Evolutionary conservation across 2,329 filamentous ascomycete genomes (phyloP).

Genomic region (Harringtonia lauricola): DNA sequence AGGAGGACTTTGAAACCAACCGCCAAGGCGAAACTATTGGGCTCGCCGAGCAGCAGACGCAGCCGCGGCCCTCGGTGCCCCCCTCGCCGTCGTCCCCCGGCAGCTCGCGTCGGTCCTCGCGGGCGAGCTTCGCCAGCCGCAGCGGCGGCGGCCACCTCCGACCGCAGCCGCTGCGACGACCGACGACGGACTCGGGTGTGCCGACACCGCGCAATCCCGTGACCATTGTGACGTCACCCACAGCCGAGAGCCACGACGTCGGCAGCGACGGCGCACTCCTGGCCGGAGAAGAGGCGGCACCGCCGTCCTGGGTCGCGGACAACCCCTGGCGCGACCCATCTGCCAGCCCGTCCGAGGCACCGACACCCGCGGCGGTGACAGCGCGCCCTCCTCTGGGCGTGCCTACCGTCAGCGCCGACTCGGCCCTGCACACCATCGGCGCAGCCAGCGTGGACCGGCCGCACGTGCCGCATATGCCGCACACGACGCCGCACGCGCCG

Average conservation of each 20-base stretch:
- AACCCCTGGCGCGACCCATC: slow-evolving; percentile 26
- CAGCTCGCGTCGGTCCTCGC: slow-evolving; percentile 26
- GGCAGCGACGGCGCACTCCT: no score
- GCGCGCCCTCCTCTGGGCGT: slow-evolving; percentile 4
- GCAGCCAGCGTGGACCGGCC: no score
- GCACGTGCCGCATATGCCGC: slow-evolving; percentile 15
- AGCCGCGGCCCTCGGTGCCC: neutral
- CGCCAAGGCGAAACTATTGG: slow-evolving; percentile 54
- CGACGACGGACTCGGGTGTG: slow-evolving; percentile 20
- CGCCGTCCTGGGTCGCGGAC: slow-evolving; percentile 22
- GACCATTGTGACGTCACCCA: slow-evolving; percentile 19
- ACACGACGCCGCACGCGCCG: slow-evolving; percentile 11
- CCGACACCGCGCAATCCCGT: slow-evolving; percentile 23
- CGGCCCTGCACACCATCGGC: slow-evolving; percentile 10
- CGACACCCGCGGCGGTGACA: neutral
- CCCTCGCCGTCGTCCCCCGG: neutral
- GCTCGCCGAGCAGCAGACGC: slow-evolving; percentile 23
- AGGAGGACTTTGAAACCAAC: slow-evolving; percentile 30
- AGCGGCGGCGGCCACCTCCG: neutral
- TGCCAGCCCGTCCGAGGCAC: no score
- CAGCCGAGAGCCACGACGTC: slow-evolving; percentile 6
- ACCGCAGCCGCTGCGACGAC: slow-evolving; percentile 20
- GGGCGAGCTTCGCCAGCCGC: slow-evolving; percentile 21
- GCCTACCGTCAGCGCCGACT: slow-evolving; percentile 17
- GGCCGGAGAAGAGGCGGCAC: no score